Evolutionary conservation across 2,329 filamentous ascomycete species (phyloP).

Genomic region (Iodosphaeria phyllophila): DNA sequence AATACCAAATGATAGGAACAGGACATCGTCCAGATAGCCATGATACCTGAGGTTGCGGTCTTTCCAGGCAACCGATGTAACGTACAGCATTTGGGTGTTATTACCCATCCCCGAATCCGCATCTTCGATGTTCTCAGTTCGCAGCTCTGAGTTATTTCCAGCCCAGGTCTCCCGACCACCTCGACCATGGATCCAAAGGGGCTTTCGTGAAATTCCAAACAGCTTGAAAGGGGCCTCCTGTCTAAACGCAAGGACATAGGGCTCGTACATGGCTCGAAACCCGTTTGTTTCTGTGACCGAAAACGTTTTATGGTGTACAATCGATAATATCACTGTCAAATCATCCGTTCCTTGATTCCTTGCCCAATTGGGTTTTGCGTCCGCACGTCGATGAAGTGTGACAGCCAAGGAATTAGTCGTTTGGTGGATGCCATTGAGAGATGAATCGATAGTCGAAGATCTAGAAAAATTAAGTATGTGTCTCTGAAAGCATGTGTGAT

Average conservation of each 20-base stretch:
- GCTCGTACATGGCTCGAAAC: conserved; percentile 33
- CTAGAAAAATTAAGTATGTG: no score
- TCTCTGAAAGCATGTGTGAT: conserved; percentile 24
- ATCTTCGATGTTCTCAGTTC: no score
- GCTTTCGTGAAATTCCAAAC: conserved; percentile 26
- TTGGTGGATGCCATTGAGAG: conserved; percentile 33
- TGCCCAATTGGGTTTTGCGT: conserved; percentile 19
- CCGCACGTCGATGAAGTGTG: conserved; percentile 30
- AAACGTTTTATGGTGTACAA: conserved; percentile 35
- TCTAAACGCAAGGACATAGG: conserved; percentile 32
- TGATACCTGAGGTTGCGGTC: conserved; percentile 25
- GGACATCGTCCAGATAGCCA: conserved; percentile 34
- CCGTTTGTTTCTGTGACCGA: no score
- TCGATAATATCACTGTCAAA: conserved; percentile 35
- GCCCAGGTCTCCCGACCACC: conserved; percentile 10
- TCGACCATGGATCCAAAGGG: conserved; percentile 37
- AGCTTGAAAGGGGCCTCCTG: conserved; percentile 28
- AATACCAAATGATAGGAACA: conserved; percentile 36
- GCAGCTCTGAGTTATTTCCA: no score
- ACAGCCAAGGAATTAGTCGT: conserved; percentile 38
- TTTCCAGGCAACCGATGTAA: conserved; percentile 39
- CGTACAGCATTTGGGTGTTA: conserved; percentile 34
- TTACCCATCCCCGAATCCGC: no score
- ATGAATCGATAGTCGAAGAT: conserved; percentile 18
- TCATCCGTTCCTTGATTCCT: conserved; percentile 15